A percentile compares a stretch with the other conserved stretches of the same genome.
Evolutionary conservation across 495 filamentous ascomycete genomes (phyloP).

Genomic region (Friedmanniomyces endolithicus): DNA sequence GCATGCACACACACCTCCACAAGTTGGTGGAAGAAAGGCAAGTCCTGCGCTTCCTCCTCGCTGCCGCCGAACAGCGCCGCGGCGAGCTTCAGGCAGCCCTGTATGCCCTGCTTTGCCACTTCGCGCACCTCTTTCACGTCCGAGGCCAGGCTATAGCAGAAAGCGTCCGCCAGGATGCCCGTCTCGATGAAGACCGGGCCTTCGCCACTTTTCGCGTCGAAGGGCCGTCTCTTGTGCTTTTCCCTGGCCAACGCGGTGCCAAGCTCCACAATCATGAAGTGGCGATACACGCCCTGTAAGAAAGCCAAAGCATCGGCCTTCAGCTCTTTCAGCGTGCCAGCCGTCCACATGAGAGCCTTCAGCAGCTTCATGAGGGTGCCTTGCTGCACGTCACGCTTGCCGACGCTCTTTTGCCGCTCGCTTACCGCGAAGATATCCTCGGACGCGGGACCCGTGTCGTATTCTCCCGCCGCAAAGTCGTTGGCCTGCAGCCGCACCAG

Average conservation of each 20-base stretch:
- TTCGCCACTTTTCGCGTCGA: conserved; percentile 74
- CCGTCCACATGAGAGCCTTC: conserved; percentile 74
- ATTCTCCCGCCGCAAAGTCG: conserved; percentile 61
- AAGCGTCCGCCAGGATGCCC: conserved; percentile 72
- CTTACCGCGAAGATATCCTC: conserved; percentile 50
- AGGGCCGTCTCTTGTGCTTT: conserved; percentile 58
- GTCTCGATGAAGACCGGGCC: conserved; percentile 76
- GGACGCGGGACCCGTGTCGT: conserved; percentile 39
- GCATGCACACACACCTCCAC: conserved; percentile 77
- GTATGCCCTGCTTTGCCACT: conserved; percentile 64
- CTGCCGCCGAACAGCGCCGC: conserved; percentile 61
- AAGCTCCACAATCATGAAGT: conserved; percentile 86
- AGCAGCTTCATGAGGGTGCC: conserved; percentile 68
- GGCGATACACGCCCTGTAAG: conserved; percentile 66
- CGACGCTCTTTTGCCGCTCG: conserved; percentile 66
- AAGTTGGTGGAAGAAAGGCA: conserved; percentile 73
- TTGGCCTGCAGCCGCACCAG: conserved; percentile 78
- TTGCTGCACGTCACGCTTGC: conserved; percentile 77
- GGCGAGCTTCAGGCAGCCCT: conserved; percentile 65
- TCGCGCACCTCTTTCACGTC: conserved; percentile 70
- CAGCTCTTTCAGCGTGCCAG: conserved; percentile 65
- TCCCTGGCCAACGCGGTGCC: conserved; percentile 63
- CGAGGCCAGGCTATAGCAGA: conserved; percentile 76
- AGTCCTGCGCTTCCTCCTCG: conserved; percentile 49
- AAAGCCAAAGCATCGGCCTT: conserved; percentile 57